A percentile compares a stretch with the other conserved stretches of the same genome.
Evolutionary conservation across 768 basidiomycete species (phyloP).

Genomic region (Phlebiopsis gigantea): DNA sequence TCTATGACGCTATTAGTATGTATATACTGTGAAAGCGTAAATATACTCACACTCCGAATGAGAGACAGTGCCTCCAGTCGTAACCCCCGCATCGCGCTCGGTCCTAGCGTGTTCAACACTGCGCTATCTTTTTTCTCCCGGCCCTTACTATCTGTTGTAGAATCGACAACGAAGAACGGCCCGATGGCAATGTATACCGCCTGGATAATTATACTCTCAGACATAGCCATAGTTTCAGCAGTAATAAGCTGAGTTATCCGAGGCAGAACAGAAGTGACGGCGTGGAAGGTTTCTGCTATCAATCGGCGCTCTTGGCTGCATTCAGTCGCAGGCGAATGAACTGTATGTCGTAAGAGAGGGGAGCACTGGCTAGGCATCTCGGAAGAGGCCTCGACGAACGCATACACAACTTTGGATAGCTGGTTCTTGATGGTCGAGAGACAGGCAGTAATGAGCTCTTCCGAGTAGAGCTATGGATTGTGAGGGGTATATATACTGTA

Average conservation of each 20-base stretch:
- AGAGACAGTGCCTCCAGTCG: constrained; percentile 78
- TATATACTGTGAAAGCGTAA: background rate
- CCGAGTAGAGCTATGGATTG: constrained; percentile 74
- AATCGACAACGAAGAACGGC: constrained; percentile 88
- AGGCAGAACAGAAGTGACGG: constrained; percentile 65
- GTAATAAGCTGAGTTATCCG: constrained; percentile 70
- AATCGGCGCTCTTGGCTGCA: constrained; percentile 36
- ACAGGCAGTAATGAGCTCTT: constrained; percentile 84
- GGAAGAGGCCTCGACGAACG: constrained; percentile 68
- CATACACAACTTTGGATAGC: constrained; percentile 75
- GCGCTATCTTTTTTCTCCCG: constrained; percentile 55
- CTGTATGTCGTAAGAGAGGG: constrained; percentile 48
- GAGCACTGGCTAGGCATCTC: constrained; percentile 36
- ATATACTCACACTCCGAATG: constrained; percentile 69
- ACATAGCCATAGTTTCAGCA: constrained; percentile 72
- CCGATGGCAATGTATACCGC: constrained; percentile 91
- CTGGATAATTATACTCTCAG: constrained; percentile 87
- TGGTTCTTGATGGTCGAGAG: constrained; percentile 74
- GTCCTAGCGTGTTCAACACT: constrained; percentile 63
- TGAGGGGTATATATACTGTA: background rate
- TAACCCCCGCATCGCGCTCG: constrained; percentile 75
- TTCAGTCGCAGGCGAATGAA: constrained; percentile 34
- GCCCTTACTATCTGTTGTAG: constrained; percentile 45
- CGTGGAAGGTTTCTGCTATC: constrained; percentile 68
- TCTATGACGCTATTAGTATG: constrained; percentile 38